phyloP scores from a whole-genome alignment of 352 stramenopile genomes.

The Phytophthora sojae region DNA sequence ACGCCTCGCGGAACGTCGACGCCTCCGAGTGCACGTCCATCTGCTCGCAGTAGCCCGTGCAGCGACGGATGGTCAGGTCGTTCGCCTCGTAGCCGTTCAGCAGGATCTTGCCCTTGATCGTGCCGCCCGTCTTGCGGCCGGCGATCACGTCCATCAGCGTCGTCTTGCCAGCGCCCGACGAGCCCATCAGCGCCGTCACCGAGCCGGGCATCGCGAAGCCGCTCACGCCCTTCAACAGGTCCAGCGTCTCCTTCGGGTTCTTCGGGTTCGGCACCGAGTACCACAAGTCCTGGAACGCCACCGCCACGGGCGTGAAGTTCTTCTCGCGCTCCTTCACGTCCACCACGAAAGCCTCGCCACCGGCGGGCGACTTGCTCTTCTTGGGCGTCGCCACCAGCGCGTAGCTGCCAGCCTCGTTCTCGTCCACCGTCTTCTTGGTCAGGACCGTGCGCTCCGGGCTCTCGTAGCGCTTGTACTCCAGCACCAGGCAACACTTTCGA shows the following conservation, averaged over 20 bases:
- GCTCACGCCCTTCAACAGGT: constrained; percentile 67
- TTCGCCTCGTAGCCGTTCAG: constrained; percentile 44
- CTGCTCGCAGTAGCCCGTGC: constrained; percentile 65
- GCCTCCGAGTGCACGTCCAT: constrained; percentile 89
- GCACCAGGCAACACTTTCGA: constrained; percentile 14
- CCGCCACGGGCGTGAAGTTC: constrained; percentile 42
- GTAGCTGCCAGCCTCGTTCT: constrained; percentile 13
- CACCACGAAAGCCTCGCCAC: constrained; percentile 5
- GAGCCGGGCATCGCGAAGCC: constrained; percentile 54
- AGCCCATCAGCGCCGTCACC: constrained; percentile 91
- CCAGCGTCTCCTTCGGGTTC: constrained; percentile 49
- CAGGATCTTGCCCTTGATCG: constrained; percentile 60
- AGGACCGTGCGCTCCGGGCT: constrained; percentile 3
- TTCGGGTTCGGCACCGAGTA: constrained; percentile 46
- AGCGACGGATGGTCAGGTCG: constrained; percentile 44
- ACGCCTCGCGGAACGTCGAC: constrained; percentile 84
- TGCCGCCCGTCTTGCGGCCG: constrained; percentile 70
- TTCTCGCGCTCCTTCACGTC: constrained; percentile 30
- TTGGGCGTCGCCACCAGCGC: constrained; percentile 15
- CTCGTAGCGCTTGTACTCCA: constrained; percentile 9
- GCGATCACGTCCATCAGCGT: constrained; percentile 95
- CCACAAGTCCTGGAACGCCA: constrained; percentile 46
- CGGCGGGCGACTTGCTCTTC: constrained; percentile 9
- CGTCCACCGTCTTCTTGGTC: neutral
- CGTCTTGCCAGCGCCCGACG: constrained; percentile 74